Evolutionary conservation across 805 yeast genomes (phyloP).

Genomic region (Henningerozyma blattae): DNA sequence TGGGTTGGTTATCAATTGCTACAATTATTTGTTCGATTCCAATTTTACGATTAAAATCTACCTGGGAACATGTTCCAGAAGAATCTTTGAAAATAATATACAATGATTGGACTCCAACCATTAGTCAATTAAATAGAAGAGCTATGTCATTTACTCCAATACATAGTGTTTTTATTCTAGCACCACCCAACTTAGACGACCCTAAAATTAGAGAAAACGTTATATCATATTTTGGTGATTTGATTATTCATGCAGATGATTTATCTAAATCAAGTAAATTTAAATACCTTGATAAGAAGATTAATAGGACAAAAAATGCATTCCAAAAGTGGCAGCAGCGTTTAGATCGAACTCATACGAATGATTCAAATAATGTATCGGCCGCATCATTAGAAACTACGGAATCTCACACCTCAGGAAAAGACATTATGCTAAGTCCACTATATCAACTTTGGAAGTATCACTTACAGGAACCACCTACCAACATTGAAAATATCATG

Average conservation of each 20-base stretch:
- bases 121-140: slow-evolving; percentile 76
- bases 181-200: slow-evolving; percentile 79
- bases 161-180: slow-evolving; percentile 51
- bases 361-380: slow-evolving; percentile 13
- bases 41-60: slow-evolving; percentile 52
- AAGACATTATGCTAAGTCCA: slow-evolving; percentile 17
- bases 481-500: slow-evolving; percentile 47
- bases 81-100: slow-evolving; percentile 47
- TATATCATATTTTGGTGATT: slow-evolving; percentile 85
- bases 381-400: not conserved
- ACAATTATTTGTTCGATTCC: slow-evolving; percentile 75
- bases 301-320: slow-evolving; percentile 58
- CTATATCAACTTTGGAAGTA: slow-evolving; percentile 21
- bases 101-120: slow-evolving; percentile 87
- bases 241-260: slow-evolving; percentile 35
- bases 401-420: slow-evolving; percentile 3
- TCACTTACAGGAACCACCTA: slow-evolving; percentile 24
- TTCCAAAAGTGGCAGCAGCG: slow-evolving; percentile 78
- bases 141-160: slow-evolving; percentile 46
- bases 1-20: slow-evolving; percentile 86
- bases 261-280: slow-evolving; percentile 17
- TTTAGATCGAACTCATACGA: slow-evolving; percentile 15
- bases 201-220: slow-evolving; percentile 64
- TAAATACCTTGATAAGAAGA: slow-evolving; percentile 47
- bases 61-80: slow-evolving; percentile 65